Percentiles rank a stretch among this genome's conserved stretches.
Evolutionary conservation across 2,329 filamentous ascomycete species (phyloP).

Genomic region (Nothopassalora personata): DNA sequence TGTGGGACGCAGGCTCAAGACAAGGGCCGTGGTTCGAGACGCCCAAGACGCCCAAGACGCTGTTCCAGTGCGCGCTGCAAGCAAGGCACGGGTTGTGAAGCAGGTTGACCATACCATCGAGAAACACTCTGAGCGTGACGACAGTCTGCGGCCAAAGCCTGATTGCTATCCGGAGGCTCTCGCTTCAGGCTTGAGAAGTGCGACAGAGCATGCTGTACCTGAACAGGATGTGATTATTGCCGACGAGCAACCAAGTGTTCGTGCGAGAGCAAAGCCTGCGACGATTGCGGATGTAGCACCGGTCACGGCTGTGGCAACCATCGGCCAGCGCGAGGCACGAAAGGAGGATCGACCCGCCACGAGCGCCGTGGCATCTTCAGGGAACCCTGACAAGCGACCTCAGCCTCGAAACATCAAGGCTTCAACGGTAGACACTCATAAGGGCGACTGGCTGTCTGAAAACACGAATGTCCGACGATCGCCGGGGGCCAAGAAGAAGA

Average conservation of each 20-base stretch:
- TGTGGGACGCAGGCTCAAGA: not conserved
- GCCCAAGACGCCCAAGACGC: not conserved
- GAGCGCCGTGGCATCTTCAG: not conserved
- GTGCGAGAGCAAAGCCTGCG: not conserved
- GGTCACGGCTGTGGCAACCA: not conserved
- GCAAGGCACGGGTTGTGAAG: not conserved
- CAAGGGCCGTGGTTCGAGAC: not conserved
- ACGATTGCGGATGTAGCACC: not conserved
- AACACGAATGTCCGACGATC: not conserved
- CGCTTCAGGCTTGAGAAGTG: not conserved
- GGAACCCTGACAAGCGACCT: not conserved
- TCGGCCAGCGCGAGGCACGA: not conserved
- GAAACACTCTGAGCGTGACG: not conserved
- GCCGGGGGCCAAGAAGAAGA: not conserved
- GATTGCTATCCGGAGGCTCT: not conserved
- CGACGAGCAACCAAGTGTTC: not conserved
- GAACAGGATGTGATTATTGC: not conserved
- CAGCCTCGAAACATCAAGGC: not conserved
- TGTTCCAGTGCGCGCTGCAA: not conserved
- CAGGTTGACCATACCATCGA: not conserved
- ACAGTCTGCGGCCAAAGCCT: not conserved
- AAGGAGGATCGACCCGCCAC: not conserved
- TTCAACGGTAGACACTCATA: not conserved
- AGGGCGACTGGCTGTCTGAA: slow-evolving; percentile 26
- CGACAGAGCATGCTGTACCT: not conserved